Percentiles rank a stretch among this genome's conserved stretches.
These are phyloP conservation scores for Adansonia grandidieri DNA, from an alignment of 441 rosid species.

Conservation along the genomic window DNA sequence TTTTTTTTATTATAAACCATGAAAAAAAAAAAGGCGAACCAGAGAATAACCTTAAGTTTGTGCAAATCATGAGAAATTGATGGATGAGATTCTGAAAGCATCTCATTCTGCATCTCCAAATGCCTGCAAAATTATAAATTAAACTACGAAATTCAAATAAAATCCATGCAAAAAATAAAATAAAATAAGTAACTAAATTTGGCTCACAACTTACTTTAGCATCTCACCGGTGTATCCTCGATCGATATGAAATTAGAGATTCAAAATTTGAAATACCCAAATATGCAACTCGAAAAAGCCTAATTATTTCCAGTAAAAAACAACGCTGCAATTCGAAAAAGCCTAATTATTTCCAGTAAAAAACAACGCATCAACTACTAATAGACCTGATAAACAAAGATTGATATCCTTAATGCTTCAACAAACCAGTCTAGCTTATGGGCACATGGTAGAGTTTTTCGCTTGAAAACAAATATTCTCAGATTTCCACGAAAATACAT, in stretches of 20 bases:
- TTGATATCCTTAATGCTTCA: too few relatives aligned
- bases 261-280: background rate
- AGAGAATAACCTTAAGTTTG: slow-evolving; percentile 54
- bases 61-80: slow-evolving; percentile 64
- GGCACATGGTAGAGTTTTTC: too few relatives aligned
- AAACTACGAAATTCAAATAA: background rate
- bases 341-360: too few relatives aligned
- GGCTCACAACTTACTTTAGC: slow-evolving; percentile 38
- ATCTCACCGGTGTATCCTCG: slow-evolving; percentile 46
- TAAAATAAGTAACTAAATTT: slow-evolving; percentile 1
- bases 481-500: too few relatives aligned
- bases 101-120: slow-evolving; percentile 72
- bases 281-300: too few relatives aligned
- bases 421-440: too few relatives aligned
- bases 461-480: too few relatives aligned
- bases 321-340: too few relatives aligned
- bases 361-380: too few relatives aligned
- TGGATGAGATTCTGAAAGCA: slow-evolving; percentile 51
- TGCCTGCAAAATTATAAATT: slow-evolving; percentile 45
- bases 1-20: too few relatives aligned
- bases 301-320: too few relatives aligned
- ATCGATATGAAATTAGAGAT: slow-evolving; percentile 42
- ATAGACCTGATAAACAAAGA: too few relatives aligned
- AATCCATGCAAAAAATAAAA: background rate
- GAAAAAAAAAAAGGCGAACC: background rate